Percentiles rank a stretch among this genome's conserved stretches.
Conservation (phyloP, 495 filamentous ascomycete species). For the Cercophora sp. region DNA sequence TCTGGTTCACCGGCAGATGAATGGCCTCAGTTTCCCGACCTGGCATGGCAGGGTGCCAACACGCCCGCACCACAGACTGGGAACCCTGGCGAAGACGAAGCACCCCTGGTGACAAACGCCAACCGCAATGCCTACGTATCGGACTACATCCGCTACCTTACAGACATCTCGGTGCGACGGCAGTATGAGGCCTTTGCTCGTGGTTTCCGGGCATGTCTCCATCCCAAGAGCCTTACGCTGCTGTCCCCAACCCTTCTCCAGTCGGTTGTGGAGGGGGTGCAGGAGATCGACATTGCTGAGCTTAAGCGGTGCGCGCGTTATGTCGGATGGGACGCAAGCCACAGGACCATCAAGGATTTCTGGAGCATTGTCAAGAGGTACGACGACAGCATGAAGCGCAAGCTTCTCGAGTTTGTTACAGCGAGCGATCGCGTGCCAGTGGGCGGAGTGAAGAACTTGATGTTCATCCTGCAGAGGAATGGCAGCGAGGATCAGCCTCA, state of each 20-base stretch:
- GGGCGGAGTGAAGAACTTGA: constrained; percentile 70
- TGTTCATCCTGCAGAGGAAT: constrained; percentile 79
- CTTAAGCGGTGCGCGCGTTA: constrained; percentile 69
- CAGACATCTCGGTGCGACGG: constrained; percentile 67
- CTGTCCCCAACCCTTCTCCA: constrained; percentile 69
- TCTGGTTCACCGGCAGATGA: not conserved
- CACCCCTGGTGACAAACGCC: constrained; percentile 63
- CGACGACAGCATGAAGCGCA: constrained; percentile 61
- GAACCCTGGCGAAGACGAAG: constrained; percentile 42
- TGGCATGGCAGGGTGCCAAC: constrained; percentile 7
- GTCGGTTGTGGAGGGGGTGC: constrained; percentile 73
- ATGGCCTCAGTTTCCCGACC: constrained; percentile 41
- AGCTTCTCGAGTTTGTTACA: constrained; percentile 89
- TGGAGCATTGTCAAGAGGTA: constrained; percentile 73
- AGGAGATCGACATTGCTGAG: constrained; percentile 68
- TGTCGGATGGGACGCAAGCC: constrained; percentile 67
- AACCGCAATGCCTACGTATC: constrained; percentile 75
- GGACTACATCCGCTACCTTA: constrained; percentile 88
- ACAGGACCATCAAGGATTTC: constrained; percentile 70
- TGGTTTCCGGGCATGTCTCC: constrained; percentile 76
- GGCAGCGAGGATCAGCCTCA: constrained; percentile 56
- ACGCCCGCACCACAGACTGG: constrained; percentile 25
- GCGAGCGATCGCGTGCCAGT: constrained; percentile 87
- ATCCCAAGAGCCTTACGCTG: constrained; percentile 62
- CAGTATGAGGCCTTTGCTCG: constrained; percentile 77